Evolutionary conservation across 2,329 filamentous ascomycete genomes (phyloP).

Genomic region (Aspergillus ibericus): DNA sequence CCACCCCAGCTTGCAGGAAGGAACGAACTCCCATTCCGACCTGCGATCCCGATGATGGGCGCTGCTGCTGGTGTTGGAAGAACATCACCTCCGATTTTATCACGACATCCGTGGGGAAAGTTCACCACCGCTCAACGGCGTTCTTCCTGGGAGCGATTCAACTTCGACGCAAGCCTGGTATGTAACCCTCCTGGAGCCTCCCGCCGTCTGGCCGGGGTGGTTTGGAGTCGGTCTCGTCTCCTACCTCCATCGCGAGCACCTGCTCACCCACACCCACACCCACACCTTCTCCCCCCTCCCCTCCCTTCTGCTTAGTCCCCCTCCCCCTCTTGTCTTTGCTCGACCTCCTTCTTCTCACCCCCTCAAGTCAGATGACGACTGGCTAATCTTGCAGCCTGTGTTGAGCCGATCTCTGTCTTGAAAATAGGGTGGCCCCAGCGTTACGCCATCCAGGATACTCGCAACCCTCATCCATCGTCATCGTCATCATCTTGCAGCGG

Average conservation of each 20-base stretch:
- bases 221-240: neutral
- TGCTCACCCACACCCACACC: neutral
- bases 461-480: slow-evolving; percentile 4
- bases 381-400: slow-evolving; percentile 21
- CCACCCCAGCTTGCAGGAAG: slow-evolving; percentile 9
- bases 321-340: slow-evolving; percentile 5
- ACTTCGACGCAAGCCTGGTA: slow-evolving; percentile 8
- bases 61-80: neutral
- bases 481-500: slow-evolving; percentile 16
- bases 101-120: neutral
- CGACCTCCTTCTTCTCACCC: slow-evolving; percentile 2
- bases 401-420: slow-evolving; percentile 16
- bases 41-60: neutral
- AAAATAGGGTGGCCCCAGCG: slow-evolving; percentile 14
- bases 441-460: slow-evolving; percentile 13
- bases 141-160: neutral
- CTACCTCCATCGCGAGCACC: neutral
- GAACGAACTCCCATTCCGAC: neutral
- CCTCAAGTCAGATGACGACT: slow-evolving; percentile 20
- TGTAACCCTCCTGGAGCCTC: slow-evolving; percentile 3
- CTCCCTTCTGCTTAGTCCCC: neutral
- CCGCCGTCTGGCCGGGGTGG: neutral
- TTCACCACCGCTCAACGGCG: neutral
- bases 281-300: slow-evolving; percentile 1
- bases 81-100: neutral